Percentiles rank a stretch among this genome's conserved stretches.
Evolutionary conservation across 202 grass and related monocot genomes (phyloP).

Genomic region (Sporobolus alterniflorus): DNA sequence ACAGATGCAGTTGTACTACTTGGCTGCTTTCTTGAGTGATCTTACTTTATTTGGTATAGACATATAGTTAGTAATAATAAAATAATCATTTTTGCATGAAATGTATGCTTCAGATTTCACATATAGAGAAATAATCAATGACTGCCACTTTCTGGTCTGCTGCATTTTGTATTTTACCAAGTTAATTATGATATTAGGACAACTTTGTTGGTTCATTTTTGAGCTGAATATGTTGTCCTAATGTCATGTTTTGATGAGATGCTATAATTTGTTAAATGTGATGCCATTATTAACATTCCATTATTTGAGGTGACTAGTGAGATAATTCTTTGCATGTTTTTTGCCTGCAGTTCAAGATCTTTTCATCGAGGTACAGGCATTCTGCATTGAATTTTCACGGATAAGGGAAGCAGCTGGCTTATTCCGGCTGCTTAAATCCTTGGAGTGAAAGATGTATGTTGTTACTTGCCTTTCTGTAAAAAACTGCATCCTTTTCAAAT

Average conservation of each 20-base stretch:
- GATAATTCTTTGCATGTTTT: constrained; percentile 41
- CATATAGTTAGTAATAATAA: background rate
- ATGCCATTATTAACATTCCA: background rate
- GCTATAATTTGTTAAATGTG: constrained; percentile 9
- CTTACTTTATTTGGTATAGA: background rate
- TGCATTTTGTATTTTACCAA: constrained; percentile 7
- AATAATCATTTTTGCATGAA: background rate
- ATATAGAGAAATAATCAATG: constrained; percentile 19
- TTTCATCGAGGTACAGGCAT: constrained; percentile 99
- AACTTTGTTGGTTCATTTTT: background rate
- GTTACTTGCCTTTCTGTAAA: constrained; percentile 45
- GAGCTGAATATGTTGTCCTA: background rate
- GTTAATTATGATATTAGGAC: background rate
- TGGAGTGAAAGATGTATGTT: constrained; percentile 84
- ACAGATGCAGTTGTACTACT: background rate
- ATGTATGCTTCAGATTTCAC: background rate
- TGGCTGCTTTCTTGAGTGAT: background rate
- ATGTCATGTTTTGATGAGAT: background rate
- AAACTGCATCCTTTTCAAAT: constrained; percentile 38
- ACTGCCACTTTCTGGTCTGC: background rate
- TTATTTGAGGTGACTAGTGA: background rate
- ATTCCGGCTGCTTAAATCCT: constrained; percentile 92
- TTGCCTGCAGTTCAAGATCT: constrained; percentile 93
- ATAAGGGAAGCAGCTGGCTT: constrained; percentile 98
- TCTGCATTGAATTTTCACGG: constrained; percentile 98